phyloP scores from a whole-genome alignment of 495 filamentous ascomycete species.

The Neurospora sp. region DNA sequence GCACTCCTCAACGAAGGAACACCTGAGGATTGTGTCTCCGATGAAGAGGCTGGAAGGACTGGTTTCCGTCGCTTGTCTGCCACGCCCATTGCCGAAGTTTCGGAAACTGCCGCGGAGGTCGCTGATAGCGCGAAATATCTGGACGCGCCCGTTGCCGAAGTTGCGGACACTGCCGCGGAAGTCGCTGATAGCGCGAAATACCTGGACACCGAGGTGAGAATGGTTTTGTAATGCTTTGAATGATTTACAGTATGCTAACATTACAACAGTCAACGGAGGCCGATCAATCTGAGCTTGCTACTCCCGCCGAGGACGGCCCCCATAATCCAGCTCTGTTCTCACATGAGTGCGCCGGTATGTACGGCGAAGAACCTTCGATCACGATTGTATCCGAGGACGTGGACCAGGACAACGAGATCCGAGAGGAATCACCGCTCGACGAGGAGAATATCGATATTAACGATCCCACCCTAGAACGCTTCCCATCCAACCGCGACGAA shows the following conservation, averaged over 20 bases:
- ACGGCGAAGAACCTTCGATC: constrained; percentile 9
- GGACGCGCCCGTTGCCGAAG: constrained; percentile 22
- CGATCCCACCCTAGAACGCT: constrained; percentile 41
- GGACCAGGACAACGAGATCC: not conserved
- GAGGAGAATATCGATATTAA: constrained; percentile 29
- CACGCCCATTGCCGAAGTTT: constrained; percentile 28
- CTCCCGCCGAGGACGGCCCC: constrained; percentile 3
- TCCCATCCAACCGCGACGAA: constrained; percentile 38
- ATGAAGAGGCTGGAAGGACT: constrained; percentile 19
- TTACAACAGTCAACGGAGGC: not conserved
- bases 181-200: constrained; percentile 36
- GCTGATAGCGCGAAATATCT: not conserved
- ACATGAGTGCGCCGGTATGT: constrained; percentile 32
- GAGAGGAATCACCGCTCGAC: constrained; percentile 7
- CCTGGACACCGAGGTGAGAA: constrained; percentile 10
- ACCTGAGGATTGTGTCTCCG: constrained; percentile 19
- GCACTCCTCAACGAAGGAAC: constrained; percentile 25
- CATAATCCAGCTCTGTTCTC: constrained; percentile 34
- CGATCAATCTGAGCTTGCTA: not conserved
- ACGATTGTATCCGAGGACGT: constrained; percentile 9
- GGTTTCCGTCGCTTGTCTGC: constrained; percentile 20
- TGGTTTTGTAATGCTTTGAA: not conserved
- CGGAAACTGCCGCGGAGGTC: constrained; percentile 27
- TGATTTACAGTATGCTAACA: not conserved
- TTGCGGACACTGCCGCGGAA: constrained; percentile 35